Conservation (phyloP, 352 stramenopile species). For the Pythium biforme region DNA sequence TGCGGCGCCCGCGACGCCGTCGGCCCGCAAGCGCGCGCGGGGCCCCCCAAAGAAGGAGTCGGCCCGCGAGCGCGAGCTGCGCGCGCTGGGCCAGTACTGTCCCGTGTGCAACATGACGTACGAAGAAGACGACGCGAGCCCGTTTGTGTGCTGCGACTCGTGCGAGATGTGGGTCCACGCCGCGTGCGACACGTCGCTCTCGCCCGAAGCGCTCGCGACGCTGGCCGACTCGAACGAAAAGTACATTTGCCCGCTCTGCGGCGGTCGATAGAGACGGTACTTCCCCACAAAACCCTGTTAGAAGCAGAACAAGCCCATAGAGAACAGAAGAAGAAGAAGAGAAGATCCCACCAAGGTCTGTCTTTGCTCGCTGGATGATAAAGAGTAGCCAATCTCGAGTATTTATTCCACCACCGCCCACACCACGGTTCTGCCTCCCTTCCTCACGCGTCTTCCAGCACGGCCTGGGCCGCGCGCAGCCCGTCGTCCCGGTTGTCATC, state of each 20-base stretch:
- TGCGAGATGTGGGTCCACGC: slow-evolving; percentile 88
- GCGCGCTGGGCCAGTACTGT: slow-evolving; percentile 80
- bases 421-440: background rate
- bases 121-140: slow-evolving; percentile 82
- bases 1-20: slow-evolving; percentile 5
- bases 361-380: background rate
- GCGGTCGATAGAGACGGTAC: slow-evolving; percentile 41
- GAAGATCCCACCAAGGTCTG: no score
- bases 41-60: slow-evolving; percentile 60
- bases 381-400: background rate
- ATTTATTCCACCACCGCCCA: slow-evolving; percentile 11
- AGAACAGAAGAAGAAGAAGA: background rate
- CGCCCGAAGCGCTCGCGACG: slow-evolving; percentile 59
- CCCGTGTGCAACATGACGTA: slow-evolving; percentile 84
- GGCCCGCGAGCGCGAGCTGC: slow-evolving; percentile 72
- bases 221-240: slow-evolving; percentile 75
- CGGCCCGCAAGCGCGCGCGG: slow-evolving; percentile 47
- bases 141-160: slow-evolving; percentile 87
- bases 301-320: slow-evolving; percentile 4
- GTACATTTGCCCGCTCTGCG: slow-evolving; percentile 84
- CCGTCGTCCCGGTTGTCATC: slow-evolving; percentile 5
- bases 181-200: slow-evolving; percentile 65
- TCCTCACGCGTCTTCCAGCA: slow-evolving; percentile 12
- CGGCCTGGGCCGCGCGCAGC: slow-evolving; percentile 9
- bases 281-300: background rate